phyloP scores from a whole-genome alignment of 2,329 filamentous ascomycete genomes.

The Colletotrichum godetiae region DNA sequence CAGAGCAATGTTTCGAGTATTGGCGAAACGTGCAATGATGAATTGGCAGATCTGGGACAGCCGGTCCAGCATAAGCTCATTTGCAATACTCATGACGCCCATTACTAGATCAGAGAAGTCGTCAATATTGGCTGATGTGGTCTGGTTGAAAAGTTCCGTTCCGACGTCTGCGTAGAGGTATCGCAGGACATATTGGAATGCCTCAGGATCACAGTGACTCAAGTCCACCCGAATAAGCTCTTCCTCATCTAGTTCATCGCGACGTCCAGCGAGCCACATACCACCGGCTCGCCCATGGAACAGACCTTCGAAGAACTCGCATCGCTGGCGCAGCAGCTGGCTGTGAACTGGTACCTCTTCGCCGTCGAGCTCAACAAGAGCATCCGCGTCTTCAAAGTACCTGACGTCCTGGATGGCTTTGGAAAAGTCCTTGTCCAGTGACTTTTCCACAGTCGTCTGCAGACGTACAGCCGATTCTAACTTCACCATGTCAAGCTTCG shows the following conservation, averaged over 20 bases:
- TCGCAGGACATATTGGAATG: constrained; percentile 82
- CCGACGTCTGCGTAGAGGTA: constrained; percentile 88
- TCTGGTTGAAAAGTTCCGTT: constrained; percentile 82
- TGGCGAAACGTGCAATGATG: constrained; percentile 85
- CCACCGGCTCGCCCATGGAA: constrained; percentile 90
- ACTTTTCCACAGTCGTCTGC: constrained; percentile 74
- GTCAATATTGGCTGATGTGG: constrained; percentile 78
- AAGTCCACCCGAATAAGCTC: constrained; percentile 78
- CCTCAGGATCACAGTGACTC: constrained; percentile 78
- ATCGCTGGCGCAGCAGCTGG: constrained; percentile 81
- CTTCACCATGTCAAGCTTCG: constrained; percentile 74
- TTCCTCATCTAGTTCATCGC: constrained; percentile 52
- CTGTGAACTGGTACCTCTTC: constrained; percentile 82
- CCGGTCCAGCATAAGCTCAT: constrained; percentile 95
- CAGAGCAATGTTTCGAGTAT: constrained; percentile 84
- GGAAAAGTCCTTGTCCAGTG: constrained; percentile 77
- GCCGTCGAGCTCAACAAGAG: constrained; percentile 81
- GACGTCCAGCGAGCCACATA: constrained; percentile 81
- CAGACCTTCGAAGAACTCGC: constrained; percentile 91
- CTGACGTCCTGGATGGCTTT: constrained; percentile 73
- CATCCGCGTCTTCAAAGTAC: constrained; percentile 85
- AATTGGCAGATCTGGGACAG: constrained; percentile 91
- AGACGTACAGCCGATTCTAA: constrained; percentile 83
- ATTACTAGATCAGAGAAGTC: constrained; percentile 90
- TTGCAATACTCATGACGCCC: constrained; percentile 89